Evolutionary conservation across 1,284 basidiomycete species (phyloP).

Genomic region (Ceratobasidium sp.): DNA sequence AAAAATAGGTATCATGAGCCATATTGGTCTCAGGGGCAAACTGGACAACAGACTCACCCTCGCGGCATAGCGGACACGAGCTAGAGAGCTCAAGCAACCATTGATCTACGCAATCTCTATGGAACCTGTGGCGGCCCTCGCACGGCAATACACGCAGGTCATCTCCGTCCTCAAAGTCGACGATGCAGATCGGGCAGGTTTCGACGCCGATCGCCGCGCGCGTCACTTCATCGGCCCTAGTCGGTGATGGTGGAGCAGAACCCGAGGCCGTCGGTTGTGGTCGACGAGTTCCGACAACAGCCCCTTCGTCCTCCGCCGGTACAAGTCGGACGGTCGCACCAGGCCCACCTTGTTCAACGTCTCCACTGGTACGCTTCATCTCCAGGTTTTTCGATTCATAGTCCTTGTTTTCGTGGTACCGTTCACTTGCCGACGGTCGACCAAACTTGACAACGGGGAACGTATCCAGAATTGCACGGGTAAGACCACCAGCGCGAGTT

Average conservation of each 20-base stretch:
- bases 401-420: constrained; percentile 33
- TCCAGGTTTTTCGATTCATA: constrained; percentile 32
- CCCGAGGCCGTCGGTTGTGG: constrained; percentile 49
- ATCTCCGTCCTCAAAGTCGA: constrained; percentile 93
- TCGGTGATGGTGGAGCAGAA: constrained; percentile 19
- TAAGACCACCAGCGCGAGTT: constrained; percentile 80
- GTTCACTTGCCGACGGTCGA: constrained; percentile 42
- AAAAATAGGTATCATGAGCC: constrained; percentile 40
- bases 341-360: constrained; percentile 1
- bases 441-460: constrained; percentile 93
- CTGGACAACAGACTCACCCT: constrained; percentile 64
- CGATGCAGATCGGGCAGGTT: constrained; percentile 92
- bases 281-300: constrained; percentile 53
- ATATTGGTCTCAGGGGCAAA: constrained; percentile 1
- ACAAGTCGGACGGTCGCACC: constrained; percentile 10
- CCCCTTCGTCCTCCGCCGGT: constrained; percentile 51
- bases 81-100: constrained; percentile 91
- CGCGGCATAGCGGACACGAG: constrained; percentile 90
- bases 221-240: constrained; percentile 53
- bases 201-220: constrained; percentile 78
- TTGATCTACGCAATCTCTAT: constrained; percentile 82
- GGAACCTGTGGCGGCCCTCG: constrained; percentile 88
- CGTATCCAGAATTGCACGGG: constrained; percentile 90
- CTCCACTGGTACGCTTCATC: constrained; percentile 20
- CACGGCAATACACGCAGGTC: constrained; percentile 89